Conservation (phyloP, 2,329 filamentous ascomycete genomes). For the Penicillium sp. region DNA sequence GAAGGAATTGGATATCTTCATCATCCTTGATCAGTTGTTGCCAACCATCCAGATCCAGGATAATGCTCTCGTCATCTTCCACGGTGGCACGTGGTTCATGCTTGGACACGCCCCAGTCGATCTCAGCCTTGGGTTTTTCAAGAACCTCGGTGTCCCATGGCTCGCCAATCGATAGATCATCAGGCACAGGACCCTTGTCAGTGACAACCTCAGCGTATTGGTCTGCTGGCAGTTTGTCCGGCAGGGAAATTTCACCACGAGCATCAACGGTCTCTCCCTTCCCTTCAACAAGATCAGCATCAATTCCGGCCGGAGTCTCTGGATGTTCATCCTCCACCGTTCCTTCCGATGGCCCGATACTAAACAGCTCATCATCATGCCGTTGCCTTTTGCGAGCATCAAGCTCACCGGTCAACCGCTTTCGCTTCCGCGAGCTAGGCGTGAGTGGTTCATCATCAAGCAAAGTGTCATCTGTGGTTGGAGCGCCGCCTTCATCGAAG, state of each 20-base stretch:
- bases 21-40: constrained; percentile 70
- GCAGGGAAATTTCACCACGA: constrained; percentile 9
- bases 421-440: constrained; percentile 68
- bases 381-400: constrained; percentile 77
- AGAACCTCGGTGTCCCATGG: constrained; percentile 28
- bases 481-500: constrained; percentile 16
- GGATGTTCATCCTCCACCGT: constrained; percentile 48
- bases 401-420: constrained; percentile 70
- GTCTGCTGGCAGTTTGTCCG: constrained; percentile 7
- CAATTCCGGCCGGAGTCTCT: constrained; percentile 1
- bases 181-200: constrained; percentile 10
- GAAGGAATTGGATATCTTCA: constrained; percentile 65
- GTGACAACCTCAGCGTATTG: constrained; percentile 3
- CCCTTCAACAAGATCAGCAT: constrained; percentile 8
- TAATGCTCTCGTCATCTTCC: constrained; percentile 64
- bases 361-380: constrained; percentile 80
- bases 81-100: constrained; percentile 65
- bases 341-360: constrained; percentile 58
- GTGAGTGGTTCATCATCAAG: constrained; percentile 55
- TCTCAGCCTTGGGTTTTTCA: constrained; percentile 51
- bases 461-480: constrained; percentile 20
- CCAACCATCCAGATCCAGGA: constrained; percentile 73
- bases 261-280: not conserved
- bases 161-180: constrained; percentile 30
- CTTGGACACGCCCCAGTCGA: constrained; percentile 64